phyloP scores from a whole-genome alignment of 2,329 filamentous ascomycete species.

The Botrytis paeoniae region DNA sequence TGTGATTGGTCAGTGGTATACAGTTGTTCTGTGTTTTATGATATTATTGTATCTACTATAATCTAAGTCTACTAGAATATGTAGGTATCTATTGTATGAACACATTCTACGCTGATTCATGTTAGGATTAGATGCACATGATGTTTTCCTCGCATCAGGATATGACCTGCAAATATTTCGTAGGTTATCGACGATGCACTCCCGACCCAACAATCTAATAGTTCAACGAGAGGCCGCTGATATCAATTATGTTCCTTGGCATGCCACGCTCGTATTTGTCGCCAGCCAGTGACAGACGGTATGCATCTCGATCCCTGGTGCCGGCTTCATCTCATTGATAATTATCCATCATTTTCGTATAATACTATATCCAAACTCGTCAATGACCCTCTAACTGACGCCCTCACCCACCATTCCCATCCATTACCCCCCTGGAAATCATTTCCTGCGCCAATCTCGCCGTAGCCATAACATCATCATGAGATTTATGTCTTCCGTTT shows the following conservation, averaged over 20 bases:
- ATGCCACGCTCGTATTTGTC: neutral
- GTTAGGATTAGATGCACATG: neutral
- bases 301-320: neutral
- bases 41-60: neutral
- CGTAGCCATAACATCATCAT: slow-evolving; percentile 10
- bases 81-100: neutral
- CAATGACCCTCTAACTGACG: neutral
- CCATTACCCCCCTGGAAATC: neutral
- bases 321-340: neutral
- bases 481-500: neutral
- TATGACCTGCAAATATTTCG: neutral
- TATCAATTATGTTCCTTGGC: neutral
- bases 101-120: neutral
- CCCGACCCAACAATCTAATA: neutral
- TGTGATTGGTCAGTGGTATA: neutral
- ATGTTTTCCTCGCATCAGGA: neutral
- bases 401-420: neutral
- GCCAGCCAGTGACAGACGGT: neutral
- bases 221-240: neutral
- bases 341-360: neutral
- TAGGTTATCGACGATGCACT: neutral
- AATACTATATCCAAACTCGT: neutral
- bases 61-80: neutral
- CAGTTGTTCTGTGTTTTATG: neutral
- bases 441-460: slow-evolving; percentile 12